These are phyloP conservation scores for Oidiodendron maius DNA, from an alignment of 495 filamentous ascomycete species.

Conservation along the genomic window DNA sequence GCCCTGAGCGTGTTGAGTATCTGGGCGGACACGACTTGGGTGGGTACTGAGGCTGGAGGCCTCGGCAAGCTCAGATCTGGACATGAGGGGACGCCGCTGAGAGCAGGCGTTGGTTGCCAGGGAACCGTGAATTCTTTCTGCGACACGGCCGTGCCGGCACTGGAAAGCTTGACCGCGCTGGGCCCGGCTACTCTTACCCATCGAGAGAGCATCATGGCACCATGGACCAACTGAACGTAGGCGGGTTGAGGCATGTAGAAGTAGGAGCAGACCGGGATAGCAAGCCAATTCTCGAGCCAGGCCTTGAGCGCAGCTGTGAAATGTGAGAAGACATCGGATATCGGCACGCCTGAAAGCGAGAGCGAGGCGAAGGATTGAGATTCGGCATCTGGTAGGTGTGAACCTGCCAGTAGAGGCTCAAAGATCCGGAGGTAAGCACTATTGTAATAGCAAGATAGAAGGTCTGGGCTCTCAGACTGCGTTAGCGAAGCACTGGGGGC, in stretches of 20 bases:
- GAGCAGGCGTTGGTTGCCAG: too few relatives aligned
- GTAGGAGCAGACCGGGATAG: slow-evolving; percentile 31
- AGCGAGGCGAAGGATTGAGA: slow-evolving; percentile 29
- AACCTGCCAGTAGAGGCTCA: slow-evolving; percentile 25
- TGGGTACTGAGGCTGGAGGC: slow-evolving; percentile 6
- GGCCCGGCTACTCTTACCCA: slow-evolving; percentile 22
- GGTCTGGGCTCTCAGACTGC: too few relatives aligned
- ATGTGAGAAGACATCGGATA: slow-evolving; percentile 28
- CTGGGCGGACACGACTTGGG: too few relatives aligned
- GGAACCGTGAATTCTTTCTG: too few relatives aligned
- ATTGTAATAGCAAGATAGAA: slow-evolving; percentile 22
- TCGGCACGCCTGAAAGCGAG: slow-evolving; percentile 21
- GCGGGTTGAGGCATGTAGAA: slow-evolving; percentile 30
- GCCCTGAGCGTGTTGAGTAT: slow-evolving; percentile 6
- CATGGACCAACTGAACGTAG: slow-evolving; percentile 33
- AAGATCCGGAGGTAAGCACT: slow-evolving; percentile 21
- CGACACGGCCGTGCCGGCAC: neutral
- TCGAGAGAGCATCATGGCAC: slow-evolving; percentile 29
- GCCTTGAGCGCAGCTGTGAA: slow-evolving; percentile 26
- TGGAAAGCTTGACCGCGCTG: neutral
- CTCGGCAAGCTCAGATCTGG: neutral
- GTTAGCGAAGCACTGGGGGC: too few relatives aligned
- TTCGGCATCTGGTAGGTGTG: slow-evolving; percentile 21
- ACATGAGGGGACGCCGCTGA: too few relatives aligned
- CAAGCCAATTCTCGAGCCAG: slow-evolving; percentile 36